phyloP scores from a whole-genome alignment of 768 basidiomycete genomes.

The Termitomyces sp. region DNA sequence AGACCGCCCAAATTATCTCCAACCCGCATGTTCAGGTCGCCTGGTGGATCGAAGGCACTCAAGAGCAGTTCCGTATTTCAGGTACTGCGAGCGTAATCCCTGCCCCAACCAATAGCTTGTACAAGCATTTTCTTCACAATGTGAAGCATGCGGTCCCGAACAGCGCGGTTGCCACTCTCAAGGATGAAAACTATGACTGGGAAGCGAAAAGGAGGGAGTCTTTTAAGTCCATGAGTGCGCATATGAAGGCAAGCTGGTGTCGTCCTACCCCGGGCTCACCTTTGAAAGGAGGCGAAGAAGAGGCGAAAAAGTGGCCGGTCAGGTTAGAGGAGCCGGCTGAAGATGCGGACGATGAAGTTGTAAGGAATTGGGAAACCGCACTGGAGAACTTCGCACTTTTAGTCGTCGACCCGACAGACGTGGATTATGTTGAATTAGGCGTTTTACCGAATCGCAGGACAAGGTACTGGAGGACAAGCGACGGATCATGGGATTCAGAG shows the following conservation, averaged over 20 bases:
- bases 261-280: conserved; percentile 59
- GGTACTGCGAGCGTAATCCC: conserved; percentile 57
- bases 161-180: conserved; percentile 27
- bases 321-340: conserved; percentile 44
- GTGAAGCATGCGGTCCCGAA: conserved; percentile 9
- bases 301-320: conserved; percentile 58
- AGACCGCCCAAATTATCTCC: conserved; percentile 51
- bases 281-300: conserved; percentile 47
- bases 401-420: conserved; percentile 61
- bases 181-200: conserved; percentile 53
- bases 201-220: conserved; percentile 54
- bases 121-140: conserved; percentile 26
- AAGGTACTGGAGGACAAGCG: conserved; percentile 38
- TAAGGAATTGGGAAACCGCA: conserved; percentile 46
- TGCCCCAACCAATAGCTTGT: conserved; percentile 31
- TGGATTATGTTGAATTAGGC: conserved; percentile 66
- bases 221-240: conserved; percentile 54
- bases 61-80: conserved; percentile 71
- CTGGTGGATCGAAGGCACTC: conserved; percentile 68
- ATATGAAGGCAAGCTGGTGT: conserved; percentile 71
- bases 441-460: conserved; percentile 55
- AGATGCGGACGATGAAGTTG: conserved; percentile 33
- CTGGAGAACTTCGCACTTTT: conserved; percentile 67
- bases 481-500: conserved; percentile 52
- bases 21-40: conserved; percentile 52